phyloP scores from a whole-genome alignment of 805 yeast species.

The Candida odintsovae region DNA sequence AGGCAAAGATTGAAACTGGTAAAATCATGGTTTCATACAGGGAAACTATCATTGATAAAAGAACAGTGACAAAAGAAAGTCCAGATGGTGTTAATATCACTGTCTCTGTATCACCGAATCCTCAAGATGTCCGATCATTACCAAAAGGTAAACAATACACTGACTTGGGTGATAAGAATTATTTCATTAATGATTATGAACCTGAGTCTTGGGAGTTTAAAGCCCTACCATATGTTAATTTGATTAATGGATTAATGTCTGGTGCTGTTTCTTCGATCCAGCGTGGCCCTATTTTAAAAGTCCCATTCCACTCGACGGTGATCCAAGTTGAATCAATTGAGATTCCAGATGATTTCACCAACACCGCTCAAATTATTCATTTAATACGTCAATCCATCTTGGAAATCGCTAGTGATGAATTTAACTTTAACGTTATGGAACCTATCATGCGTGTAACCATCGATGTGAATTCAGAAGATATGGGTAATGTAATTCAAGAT shows the following conservation, averaged over 20 bases:
- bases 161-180: constrained; percentile 30
- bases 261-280: constrained; percentile 60
- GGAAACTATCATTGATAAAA: constrained; percentile 45
- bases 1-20: constrained; percentile 76
- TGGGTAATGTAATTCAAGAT: constrained; percentile 85
- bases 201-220: constrained; percentile 25
- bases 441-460: constrained; percentile 81
- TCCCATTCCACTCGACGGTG: constrained; percentile 55
- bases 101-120: constrained; percentile 29
- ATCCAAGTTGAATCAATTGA: constrained; percentile 44
- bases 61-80: constrained; percentile 9
- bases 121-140: constrained; percentile 18
- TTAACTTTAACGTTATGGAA: constrained; percentile 58
- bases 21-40: constrained; percentile 86
- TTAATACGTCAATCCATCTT: constrained; percentile 41
- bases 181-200: constrained; percentile 26
- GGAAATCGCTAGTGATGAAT: constrained; percentile 29
- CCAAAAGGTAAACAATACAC: constrained; percentile 23
- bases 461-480: constrained; percentile 58
- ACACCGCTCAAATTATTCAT: constrained; percentile 34
- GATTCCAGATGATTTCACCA: constrained; percentile 45
- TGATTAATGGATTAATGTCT: constrained; percentile 49
- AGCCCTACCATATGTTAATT: constrained; percentile 44
- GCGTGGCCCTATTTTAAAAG: constrained; percentile 50
- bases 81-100: constrained; percentile 22